Evolutionary conservation across 2,329 filamentous ascomycete genomes (phyloP), one percentile per base, ranked within the genome.

Genomic region (Sporothrix globosa): DNA sequence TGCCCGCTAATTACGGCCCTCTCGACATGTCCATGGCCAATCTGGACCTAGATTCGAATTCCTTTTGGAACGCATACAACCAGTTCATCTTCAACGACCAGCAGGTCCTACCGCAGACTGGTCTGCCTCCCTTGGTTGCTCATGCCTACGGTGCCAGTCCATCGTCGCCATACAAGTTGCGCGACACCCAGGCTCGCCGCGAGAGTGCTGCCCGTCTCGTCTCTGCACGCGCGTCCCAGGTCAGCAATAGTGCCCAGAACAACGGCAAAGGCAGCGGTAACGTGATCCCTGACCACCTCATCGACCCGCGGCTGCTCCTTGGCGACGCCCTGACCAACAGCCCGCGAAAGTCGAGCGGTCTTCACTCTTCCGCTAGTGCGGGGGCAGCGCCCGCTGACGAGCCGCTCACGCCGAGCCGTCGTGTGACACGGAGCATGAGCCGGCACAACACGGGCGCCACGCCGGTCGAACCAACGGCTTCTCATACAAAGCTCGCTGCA

Each of bases 361-460:
- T 27, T 0, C 39, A 27, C 39, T 17, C 19, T 3, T 67, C 17
- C 30, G 4, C 53, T 14, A 27, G 17, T 10, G 34, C 7, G 2
- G 14, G 17, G 11, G 56, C 34, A 7, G 21, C 27, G 9, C 24
- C 48, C 21, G 4, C 21, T 9, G 19, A 9, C 17, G 30, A 30
- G 30, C 39, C 44, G 13, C n/a, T 19, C 21, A 24, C 65, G 19
- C 44, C 60, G 2, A 14, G 24, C 1, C 69, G 71, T 14, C 72
- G 60, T 7, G 72, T 73, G 4, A 72, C 72, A 4, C 72, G 72
- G 0, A 73, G 72, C 70, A 71, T 72, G 71, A 73, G 69, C 69
- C 65, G 68, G 27, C 17, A n/a, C 10, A 24, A 17, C 17, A 39
- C 46, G 9, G 46, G 63, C 19, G 13, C 4, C 46, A 66, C 24